phyloP scores from a whole-genome alignment of 495 filamentous ascomycete genomes.

The Neurospora terricola region DNA sequence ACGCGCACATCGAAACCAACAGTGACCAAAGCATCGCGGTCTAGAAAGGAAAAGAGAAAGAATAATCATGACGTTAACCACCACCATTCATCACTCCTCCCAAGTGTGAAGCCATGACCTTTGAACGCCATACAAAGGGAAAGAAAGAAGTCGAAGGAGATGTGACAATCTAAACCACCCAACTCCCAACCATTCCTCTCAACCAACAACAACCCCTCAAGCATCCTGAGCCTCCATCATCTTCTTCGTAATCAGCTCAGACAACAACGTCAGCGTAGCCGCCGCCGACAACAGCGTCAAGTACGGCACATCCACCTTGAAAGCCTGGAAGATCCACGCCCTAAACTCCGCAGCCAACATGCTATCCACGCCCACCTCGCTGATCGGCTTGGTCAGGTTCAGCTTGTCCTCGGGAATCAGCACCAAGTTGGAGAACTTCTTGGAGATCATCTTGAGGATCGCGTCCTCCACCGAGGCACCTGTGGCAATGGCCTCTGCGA shows the following conservation, averaged over 20 bases:
- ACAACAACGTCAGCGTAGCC: neutral
- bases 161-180: neutral
- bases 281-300: conserved; percentile 21
- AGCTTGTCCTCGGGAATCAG: conserved; percentile 17
- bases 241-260: neutral
- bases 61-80: neutral
- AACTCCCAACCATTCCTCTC: neutral
- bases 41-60: neutral
- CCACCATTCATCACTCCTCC: neutral
- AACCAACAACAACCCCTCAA: conserved; percentile 4
- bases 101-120: neutral
- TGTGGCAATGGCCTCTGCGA: conserved; percentile 5
- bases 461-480: conserved; percentile 5
- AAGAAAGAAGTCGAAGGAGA: neutral
- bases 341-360: conserved; percentile 39
- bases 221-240: neutral
- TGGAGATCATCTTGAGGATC: conserved; percentile 13
- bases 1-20: neutral
- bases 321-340: conserved; percentile 38
- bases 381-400: conserved; percentile 19
- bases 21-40: neutral
- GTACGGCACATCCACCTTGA: conserved; percentile 29
- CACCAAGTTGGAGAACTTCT: conserved; percentile 24
- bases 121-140: neutral
- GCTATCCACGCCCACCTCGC: conserved; percentile 34